These are phyloP conservation scores for Xylariaceae sp. DNA, from an alignment of 2,329 filamentous ascomycete species.

Conservation along the genomic window DNA sequence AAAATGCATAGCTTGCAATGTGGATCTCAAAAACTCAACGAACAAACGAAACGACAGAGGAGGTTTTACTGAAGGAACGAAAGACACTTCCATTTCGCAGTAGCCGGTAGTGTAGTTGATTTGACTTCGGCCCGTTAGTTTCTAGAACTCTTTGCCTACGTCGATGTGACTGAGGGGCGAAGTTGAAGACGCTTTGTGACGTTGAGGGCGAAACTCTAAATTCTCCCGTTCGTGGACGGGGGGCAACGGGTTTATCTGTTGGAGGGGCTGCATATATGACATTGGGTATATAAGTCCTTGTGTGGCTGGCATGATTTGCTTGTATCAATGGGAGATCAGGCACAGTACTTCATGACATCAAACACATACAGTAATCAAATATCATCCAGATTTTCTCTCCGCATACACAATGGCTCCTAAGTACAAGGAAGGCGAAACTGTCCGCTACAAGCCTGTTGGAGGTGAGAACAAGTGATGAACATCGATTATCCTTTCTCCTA, in stretches of 20 bases:
- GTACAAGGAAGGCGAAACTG: slow-evolving; percentile 21
- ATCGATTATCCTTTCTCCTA: not conserved
- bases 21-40: too few species aligned
- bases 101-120: too few species aligned
- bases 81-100: too few species aligned
- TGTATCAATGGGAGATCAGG: not conserved
- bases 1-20: too few species aligned
- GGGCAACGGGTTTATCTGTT: not conserved
- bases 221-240: not conserved
- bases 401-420: slow-evolving; percentile 20
- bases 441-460: slow-evolving; percentile 28
- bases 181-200: slow-evolving; percentile 7
- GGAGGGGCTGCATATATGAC: not conserved
- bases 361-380: too few species aligned
- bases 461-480: slow-evolving; percentile 7
- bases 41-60: too few species aligned
- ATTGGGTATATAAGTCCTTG: not conserved
- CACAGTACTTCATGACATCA: not conserved
- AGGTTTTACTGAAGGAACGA: too few species aligned
- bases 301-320: not conserved
- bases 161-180: not conserved
- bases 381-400: too few species aligned
- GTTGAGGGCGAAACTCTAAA: slow-evolving; percentile 5
- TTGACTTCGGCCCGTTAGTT: too few species aligned
- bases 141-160: too few species aligned